Conservation (phyloP, 305 asterid species). For the Coffea humblotiana region DNA sequence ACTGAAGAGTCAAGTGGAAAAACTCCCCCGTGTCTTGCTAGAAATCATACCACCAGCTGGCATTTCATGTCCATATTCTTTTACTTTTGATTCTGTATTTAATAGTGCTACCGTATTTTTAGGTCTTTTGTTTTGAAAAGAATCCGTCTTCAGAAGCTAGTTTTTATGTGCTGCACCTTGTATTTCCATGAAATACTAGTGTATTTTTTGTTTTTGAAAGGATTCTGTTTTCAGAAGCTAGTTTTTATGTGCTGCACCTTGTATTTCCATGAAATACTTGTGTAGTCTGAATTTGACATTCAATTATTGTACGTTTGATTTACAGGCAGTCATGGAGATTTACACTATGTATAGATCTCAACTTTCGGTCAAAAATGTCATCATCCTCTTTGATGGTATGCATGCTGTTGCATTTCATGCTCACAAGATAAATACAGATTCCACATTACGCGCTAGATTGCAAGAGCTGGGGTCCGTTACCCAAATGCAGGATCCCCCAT, state of each 20-base stretch:
- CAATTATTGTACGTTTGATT: constrained; percentile 25
- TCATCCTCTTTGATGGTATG: constrained; percentile 73
- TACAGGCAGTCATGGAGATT: constrained; percentile 92
- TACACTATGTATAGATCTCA: constrained; percentile 76
- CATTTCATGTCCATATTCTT: neutral
- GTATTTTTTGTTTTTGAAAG: neutral
- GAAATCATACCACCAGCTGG: neutral
- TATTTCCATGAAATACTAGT: neutral
- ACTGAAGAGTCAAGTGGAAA: no score
- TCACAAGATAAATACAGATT: constrained; percentile 72
- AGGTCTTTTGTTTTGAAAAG: neutral
- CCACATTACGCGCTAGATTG: constrained; percentile 60
- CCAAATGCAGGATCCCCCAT: constrained; percentile 99
- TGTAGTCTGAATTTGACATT: neutral
- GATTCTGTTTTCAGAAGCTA: no score
- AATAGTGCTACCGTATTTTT: neutral
- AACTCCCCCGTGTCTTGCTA: neutral
- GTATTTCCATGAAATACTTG: neutral
- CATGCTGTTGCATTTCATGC: constrained; percentile 83
- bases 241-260: neutral
- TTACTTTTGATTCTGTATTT: neutral
- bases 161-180: neutral
- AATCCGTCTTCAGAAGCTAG: neutral
- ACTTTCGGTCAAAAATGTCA: constrained; percentile 58
- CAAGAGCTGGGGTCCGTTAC: constrained; percentile 78